Base-by-base conservation (phyloP, 129 eudicot genomes). In the Saussurea involucrata region DNA sequence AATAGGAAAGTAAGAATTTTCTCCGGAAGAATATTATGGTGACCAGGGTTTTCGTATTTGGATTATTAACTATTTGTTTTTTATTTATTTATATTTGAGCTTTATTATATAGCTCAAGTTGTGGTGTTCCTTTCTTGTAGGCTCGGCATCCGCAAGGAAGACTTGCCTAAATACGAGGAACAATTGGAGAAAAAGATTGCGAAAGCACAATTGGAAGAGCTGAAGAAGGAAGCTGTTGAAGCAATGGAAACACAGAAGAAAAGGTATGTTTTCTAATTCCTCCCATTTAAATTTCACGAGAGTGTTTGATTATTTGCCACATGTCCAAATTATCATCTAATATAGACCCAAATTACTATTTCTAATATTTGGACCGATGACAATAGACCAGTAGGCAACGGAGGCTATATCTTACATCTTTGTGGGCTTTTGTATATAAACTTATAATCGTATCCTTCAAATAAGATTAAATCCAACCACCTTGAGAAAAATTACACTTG, bases 81-180 rank as follows among this genome's bases (percentile, higher is more conserved):
- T 34, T 34, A 10, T 40, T 9, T 11, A 10, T 40, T 9, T 40
- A 2, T 40, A 9, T n/a, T n/a, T n/a, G n/a, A n/a, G n/a, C n/a
- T n/a, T n/a, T n/a, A n/a, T 9, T 40, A 2, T 40, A 9, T 24
- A 24, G 82, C 69, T 24, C 11, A 72, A 42, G 13, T 28, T 9
- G 28, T 18, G 61, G 36, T 55, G 40, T 5, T 64, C 49, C 5
- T 40, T 53, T 77, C 58, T 74, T 68, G 18, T 57, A 92, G 97
- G 88, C 92, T 92, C 64, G 97, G 97, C 37, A 84, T 92, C 29
- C 83, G 85, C 66, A 92, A 79, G 75, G 90, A 89, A 71, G 92
- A 92, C 72, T 80, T 92, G 74, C 97, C 97, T 77, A 92, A 92
- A 75, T 89, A 87, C 22, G 97, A 92, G 64, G 95, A 89, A 81